These are phyloP conservation scores for Geosmithia morbida DNA, from an alignment of 2,329 filamentous ascomycete species.

Conservation along the genomic window DNA sequence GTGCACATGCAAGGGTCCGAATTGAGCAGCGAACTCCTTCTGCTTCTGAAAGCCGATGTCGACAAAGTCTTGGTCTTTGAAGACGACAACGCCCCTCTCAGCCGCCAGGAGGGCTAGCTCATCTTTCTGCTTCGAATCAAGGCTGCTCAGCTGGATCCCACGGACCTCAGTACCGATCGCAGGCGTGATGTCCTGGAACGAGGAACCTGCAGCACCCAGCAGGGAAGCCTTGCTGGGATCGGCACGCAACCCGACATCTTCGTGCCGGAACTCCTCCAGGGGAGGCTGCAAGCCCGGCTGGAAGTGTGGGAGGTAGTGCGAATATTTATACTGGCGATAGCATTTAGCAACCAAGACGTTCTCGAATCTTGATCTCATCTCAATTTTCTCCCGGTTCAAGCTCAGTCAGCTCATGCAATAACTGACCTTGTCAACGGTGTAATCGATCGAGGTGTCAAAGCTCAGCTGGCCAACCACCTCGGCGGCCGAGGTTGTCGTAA, in stretches of 20 bases:
- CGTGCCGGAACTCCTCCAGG: constrained; percentile 26
- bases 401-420: no score
- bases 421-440: neutral
- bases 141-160: constrained; percentile 21
- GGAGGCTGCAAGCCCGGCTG: constrained; percentile 7
- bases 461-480: neutral
- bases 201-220: constrained; percentile 35
- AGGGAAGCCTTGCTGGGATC: constrained; percentile 49
- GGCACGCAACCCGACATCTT: constrained; percentile 49
- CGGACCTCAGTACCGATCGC: constrained; percentile 25
- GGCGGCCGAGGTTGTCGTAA: neutral
- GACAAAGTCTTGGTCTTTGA: constrained; percentile 19
- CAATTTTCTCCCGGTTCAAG: no score
- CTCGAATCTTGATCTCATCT: no score
- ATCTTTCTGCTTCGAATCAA: constrained; percentile 40
- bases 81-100: constrained; percentile 23
- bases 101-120: constrained; percentile 21
- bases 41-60: constrained; percentile 21
- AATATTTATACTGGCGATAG: neutral
- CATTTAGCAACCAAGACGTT: neutral
- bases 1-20: constrained; percentile 61
- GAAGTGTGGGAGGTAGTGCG: constrained; percentile 5
- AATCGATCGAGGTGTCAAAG: neutral
- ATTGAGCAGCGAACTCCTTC: constrained; percentile 41
- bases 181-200: constrained; percentile 7